Percentiles rank a stretch among this genome's conserved stretches.
phyloP scores from a whole-genome alignment of 2,329 filamentous ascomycete genomes.

The Trichoderma sp. region DNA sequence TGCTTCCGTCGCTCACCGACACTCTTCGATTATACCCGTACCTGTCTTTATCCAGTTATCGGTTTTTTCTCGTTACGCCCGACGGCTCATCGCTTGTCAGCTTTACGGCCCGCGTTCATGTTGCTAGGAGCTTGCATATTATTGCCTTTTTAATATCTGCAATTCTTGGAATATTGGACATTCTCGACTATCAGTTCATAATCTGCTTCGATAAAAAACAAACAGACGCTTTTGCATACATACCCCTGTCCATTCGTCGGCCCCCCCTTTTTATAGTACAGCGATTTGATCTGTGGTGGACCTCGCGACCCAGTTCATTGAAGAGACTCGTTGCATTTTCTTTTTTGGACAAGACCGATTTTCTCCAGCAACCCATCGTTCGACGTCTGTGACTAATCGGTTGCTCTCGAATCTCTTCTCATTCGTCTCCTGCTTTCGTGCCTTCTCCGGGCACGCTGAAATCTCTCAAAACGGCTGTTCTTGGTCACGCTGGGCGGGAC shows the following conservation, averaged over 20 bases:
- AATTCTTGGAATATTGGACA: neutral
- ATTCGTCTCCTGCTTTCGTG: slow-evolving; percentile 42
- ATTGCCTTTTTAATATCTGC: slow-evolving; percentile 21
- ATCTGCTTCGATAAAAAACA: slow-evolving; percentile 22
- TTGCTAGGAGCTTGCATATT: slow-evolving; percentile 15
- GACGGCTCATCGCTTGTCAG: slow-evolving; percentile 18
- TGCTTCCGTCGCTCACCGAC: slow-evolving; percentile 26
- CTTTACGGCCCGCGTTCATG: slow-evolving; percentile 20
- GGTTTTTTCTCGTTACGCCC: slow-evolving; percentile 14
- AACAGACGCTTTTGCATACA: slow-evolving; percentile 26
- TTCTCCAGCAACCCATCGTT: neutral
- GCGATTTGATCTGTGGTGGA: slow-evolving; percentile 2
- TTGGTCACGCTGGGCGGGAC: slow-evolving; percentile 79
- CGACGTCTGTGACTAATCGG: neutral
- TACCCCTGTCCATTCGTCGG: slow-evolving; percentile 8
- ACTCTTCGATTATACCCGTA: slow-evolving; percentile 20
- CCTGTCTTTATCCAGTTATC: slow-evolving; percentile 15
- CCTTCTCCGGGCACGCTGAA: slow-evolving; percentile 56
- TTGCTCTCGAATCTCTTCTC: neutral
- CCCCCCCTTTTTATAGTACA: slow-evolving; percentile 2
- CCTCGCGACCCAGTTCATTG: slow-evolving; percentile 2
- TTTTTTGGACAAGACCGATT: neutral
- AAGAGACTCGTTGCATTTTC: slow-evolving; percentile 1
- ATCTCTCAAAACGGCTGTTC: slow-evolving; percentile 76
- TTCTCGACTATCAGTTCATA: slow-evolving; percentile 14